Percentiles rank a stretch among this genome's conserved stretches.
These are phyloP conservation scores for Hymenoscyphus salicellus DNA, from an alignment of 2,329 filamentous ascomycete genomes.

Conservation along the genomic window DNA sequence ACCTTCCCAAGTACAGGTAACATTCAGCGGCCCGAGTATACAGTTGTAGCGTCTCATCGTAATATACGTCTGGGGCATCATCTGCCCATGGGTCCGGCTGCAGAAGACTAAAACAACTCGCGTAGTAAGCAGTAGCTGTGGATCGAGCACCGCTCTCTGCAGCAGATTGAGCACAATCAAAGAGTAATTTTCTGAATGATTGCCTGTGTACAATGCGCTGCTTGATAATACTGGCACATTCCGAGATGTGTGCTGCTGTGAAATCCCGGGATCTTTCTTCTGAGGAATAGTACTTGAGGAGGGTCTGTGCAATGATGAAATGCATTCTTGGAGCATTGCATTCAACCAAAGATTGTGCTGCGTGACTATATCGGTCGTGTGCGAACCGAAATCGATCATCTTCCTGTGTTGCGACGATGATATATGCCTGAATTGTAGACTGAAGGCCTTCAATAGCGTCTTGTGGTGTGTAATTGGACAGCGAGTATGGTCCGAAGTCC, in stretches of 20 bases:
- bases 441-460: constrained; percentile 79
- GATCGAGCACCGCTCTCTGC: constrained; percentile 78
- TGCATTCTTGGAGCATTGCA: constrained; percentile 78
- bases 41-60: constrained; percentile 80
- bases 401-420: constrained; percentile 76
- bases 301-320: constrained; percentile 78
- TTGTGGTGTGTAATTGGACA: constrained; percentile 51
- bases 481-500: constrained; percentile 37
- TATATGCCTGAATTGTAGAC: constrained; percentile 72
- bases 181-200: constrained; percentile 68
- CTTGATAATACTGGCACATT: constrained; percentile 73
- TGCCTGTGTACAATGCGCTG: constrained; percentile 56
- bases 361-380: constrained; percentile 82
- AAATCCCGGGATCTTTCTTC: constrained; percentile 66
- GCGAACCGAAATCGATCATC: constrained; percentile 87
- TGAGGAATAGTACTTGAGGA: constrained; percentile 66
- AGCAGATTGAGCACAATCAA: constrained; percentile 73
- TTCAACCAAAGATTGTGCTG: constrained; percentile 67
- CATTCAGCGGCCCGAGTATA: constrained; percentile 79
- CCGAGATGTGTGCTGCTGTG: constrained; percentile 77
- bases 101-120: constrained; percentile 71
- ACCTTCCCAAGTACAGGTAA: constrained; percentile 73
- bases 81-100: constrained; percentile 77
- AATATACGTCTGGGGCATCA: constrained; percentile 67
- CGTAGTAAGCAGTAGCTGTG: constrained; percentile 80